Evolutionary conservation across 805 yeast species (phyloP).

Genomic region (Pichia thaimueangensis): DNA sequence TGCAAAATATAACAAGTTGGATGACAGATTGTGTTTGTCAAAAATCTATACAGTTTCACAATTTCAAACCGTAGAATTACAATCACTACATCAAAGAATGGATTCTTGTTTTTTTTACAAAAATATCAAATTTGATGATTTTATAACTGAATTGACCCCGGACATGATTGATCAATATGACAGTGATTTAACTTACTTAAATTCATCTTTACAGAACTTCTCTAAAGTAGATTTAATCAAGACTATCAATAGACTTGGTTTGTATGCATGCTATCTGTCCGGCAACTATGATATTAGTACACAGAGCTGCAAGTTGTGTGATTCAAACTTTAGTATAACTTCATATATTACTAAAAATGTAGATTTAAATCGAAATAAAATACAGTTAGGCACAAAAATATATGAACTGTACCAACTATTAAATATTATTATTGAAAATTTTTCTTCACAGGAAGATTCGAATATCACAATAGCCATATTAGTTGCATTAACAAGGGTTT

Average conservation of each 20-base stretch:
- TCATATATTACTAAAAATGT: slow-evolving; percentile 11
- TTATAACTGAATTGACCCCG: background rate
- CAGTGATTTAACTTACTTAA: background rate
- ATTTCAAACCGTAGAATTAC: slow-evolving; percentile 1
- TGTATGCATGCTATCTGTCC: slow-evolving; percentile 37
- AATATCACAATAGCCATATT: slow-evolving; percentile 38
- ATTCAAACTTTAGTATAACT: slow-evolving; percentile 13
- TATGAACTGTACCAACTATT: slow-evolving; percentile 23
- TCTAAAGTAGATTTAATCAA: slow-evolving; percentile 5
- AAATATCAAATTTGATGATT: background rate
- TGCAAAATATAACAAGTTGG: background rate
- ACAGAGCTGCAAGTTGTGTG: slow-evolving; percentile 35
- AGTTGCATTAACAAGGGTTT: slow-evolving; percentile 40
- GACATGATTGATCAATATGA: background rate
- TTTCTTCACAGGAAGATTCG: slow-evolving; percentile 17
- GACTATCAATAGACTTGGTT: slow-evolving; percentile 35
- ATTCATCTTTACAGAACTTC: background rate
- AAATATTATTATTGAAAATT: slow-evolving; percentile 6
- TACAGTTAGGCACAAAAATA: slow-evolving; percentile 16
- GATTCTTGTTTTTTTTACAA: background rate
- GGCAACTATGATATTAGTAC: slow-evolving; percentile 31
- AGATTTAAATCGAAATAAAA: slow-evolving; percentile 27
- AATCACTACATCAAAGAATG: background rate
- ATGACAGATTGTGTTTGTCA: background rate
- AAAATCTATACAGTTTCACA: background rate